Conservation (phyloP, 2,329 filamentous ascomycete species). For the Fusarium goolgardi region DNA sequence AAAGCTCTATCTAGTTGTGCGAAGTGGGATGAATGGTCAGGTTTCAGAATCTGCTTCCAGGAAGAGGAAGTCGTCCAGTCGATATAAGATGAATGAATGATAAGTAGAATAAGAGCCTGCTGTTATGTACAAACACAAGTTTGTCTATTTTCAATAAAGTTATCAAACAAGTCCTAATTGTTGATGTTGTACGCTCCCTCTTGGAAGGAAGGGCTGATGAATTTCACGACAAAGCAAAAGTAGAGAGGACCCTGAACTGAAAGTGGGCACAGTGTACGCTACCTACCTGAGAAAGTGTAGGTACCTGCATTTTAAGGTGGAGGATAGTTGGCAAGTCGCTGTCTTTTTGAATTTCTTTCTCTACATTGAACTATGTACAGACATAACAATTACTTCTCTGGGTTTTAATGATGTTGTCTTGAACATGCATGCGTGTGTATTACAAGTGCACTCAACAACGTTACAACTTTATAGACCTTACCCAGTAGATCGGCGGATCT, state of each 20-base stretch:
- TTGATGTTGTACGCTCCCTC: conserved; percentile 1
- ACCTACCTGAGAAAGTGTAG: neutral
- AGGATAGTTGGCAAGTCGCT: neutral
- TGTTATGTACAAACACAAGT: neutral
- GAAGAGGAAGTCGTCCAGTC: neutral
- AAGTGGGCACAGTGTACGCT: conserved; percentile 37
- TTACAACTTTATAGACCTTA: neutral
- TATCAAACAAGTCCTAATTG: neutral
- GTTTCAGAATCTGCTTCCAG: neutral
- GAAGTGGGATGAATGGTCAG: conserved; percentile 26
- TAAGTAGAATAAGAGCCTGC: neutral
- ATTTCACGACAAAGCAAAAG: conserved; percentile 6
- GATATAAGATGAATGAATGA: neutral
- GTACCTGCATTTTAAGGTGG: neutral
- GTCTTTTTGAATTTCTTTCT: too few relatives aligned
- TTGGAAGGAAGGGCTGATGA: conserved; percentile 8
- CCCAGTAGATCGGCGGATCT: neutral
- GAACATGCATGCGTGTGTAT: neutral
- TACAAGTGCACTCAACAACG: neutral
- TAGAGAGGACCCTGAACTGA: conserved; percentile 40
- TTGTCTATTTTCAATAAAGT: neutral
- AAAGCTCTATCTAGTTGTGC: conserved; percentile 35
- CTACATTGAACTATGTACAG: neutral
- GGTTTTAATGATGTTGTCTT: neutral
- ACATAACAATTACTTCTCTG: neutral